Base-by-base conservation (phyloP, 2,329 filamentous ascomycete species). In the Cladosporium velox region DNA sequence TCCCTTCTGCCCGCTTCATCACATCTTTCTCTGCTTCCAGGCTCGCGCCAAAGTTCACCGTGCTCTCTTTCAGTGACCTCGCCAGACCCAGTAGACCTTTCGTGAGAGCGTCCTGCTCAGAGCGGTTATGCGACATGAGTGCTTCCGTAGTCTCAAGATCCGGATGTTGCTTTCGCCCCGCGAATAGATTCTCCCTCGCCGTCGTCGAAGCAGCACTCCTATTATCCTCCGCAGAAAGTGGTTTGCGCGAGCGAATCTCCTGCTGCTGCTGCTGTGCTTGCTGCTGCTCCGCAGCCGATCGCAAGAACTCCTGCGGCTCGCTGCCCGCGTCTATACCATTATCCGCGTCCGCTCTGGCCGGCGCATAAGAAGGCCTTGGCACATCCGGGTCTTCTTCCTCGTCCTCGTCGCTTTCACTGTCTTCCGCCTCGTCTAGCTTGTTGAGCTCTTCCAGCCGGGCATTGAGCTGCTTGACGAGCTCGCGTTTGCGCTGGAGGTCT, bases 91-190 rank as follows among this genome's bases (percentile, higher is more conserved):
- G 83, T n/a, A 98, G 88, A 8, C 91, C 93, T 44, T 86, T 84
- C 0, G 93, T 94, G 3, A 98, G 85, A 38, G 85, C 82, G 77
- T 97, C 92, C 78, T 97, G 93, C 79, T 97, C 92, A 64, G 83
- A 83, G 63, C 91, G 90, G 74, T 96, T 88, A 73, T 90, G 86
- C 72, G 91, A 87, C 52, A 97, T 86, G 35, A 93, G 85, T 0
- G 88, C 85, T 80, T 96, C 92, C 0, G 78, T 77, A 35, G 78
- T 72, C 26, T 74, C 67, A 18, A 77, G 70, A 28, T 67, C 65
- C 21, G 66, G 58, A 28, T 67, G 57, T 30, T 65, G 65, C 24
- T 67, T 66, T 2, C 77, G 65, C 67, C 73, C 65, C 32, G 71
- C 63, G 69, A 82, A 81, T 47, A 82, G 75, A 30, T 72, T 66